phyloP scores from a whole-genome alignment of 345 rosid genomes.

The Eucalyptus sp. region DNA sequence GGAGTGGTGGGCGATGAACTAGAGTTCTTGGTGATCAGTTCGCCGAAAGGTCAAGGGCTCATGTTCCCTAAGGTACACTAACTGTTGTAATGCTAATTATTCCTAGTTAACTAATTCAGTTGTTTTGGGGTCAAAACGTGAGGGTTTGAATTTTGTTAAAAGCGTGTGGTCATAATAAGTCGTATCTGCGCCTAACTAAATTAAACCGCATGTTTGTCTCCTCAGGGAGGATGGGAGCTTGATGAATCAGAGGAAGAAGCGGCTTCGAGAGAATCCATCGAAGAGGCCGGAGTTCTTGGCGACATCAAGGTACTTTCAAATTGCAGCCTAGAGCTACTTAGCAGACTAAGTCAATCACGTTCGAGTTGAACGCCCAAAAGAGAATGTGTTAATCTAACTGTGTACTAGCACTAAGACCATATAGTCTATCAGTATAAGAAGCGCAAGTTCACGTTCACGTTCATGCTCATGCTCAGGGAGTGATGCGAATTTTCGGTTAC shows the following conservation, averaged over 20 bases:
- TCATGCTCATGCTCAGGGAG: neutral
- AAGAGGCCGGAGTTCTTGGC: constrained; percentile 89
- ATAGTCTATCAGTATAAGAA: neutral
- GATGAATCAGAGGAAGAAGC: constrained; percentile 81
- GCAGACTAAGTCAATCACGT: neutral
- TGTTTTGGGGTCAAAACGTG: neutral
- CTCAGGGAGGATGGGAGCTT: constrained; percentile 92
- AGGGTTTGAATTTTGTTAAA: neutral
- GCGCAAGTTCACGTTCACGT: neutral
- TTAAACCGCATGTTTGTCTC: neutral
- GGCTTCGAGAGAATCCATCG: constrained; percentile 62
- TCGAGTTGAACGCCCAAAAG: neutral
- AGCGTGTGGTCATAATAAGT: neutral
- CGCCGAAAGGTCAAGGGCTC: constrained; percentile 67
- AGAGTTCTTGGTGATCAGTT: constrained; percentile 65
- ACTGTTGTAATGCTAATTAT: neutral
- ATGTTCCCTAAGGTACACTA: constrained; percentile 80
- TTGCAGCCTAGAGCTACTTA: neutral
- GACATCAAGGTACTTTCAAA: constrained; percentile 42
- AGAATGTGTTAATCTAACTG: neutral
- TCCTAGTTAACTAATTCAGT: neutral
- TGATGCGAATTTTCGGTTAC: neutral
- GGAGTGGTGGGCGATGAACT: constrained; percentile 24
- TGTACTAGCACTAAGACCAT: neutral
- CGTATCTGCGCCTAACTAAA: neutral